These are phyloP conservation scores for Cytospora paraplurivora DNA, from an alignment of 2,329 filamentous ascomycete genomes.

Conservation along the genomic window DNA sequence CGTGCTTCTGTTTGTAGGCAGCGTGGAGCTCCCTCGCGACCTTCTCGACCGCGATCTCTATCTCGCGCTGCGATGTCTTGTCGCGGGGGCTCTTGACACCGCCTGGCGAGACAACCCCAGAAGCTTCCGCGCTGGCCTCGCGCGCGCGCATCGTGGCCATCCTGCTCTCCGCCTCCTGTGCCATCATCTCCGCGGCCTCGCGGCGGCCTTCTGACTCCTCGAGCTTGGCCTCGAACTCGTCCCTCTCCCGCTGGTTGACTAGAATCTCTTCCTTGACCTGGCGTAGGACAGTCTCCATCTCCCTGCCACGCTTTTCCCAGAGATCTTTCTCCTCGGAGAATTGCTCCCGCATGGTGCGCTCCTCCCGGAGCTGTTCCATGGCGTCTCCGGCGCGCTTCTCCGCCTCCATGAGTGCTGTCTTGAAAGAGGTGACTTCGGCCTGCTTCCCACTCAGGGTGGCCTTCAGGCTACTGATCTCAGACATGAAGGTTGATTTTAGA, in stretches of 20 bases:
- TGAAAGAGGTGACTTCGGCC: conserved; percentile 84
- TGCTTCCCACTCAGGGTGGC: conserved; percentile 91
- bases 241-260: conserved; percentile 75
- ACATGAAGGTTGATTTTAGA: conserved; percentile 86
- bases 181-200: conserved; percentile 73
- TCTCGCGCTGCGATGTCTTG: conserved; percentile 55
- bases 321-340: conserved; percentile 73
- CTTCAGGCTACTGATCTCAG: conserved; percentile 91
- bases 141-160: conserved; percentile 73
- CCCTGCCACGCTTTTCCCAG: conserved; percentile 82
- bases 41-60: conserved; percentile 84
- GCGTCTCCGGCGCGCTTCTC: conserved; percentile 89
- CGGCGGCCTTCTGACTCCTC: conserved; percentile 76
- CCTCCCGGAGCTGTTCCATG: conserved; percentile 80
- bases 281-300: conserved; percentile 80
- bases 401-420: conserved; percentile 84
- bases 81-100: conserved; percentile 40
- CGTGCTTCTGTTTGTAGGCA: conserved; percentile 96
- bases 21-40: conserved; percentile 92
- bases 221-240: conserved; percentile 73
- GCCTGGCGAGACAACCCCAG: conserved; percentile 40
- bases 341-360: conserved; percentile 69
- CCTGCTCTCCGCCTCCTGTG: conserved; percentile 74
- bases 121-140: conserved; percentile 47
- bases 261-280: conserved; percentile 82